A percentile compares a stretch with the other conserved stretches of the same genome.
phyloP scores from a whole-genome alignment of 106 monocot genomes.

The Apostasia ramifera region DNA sequence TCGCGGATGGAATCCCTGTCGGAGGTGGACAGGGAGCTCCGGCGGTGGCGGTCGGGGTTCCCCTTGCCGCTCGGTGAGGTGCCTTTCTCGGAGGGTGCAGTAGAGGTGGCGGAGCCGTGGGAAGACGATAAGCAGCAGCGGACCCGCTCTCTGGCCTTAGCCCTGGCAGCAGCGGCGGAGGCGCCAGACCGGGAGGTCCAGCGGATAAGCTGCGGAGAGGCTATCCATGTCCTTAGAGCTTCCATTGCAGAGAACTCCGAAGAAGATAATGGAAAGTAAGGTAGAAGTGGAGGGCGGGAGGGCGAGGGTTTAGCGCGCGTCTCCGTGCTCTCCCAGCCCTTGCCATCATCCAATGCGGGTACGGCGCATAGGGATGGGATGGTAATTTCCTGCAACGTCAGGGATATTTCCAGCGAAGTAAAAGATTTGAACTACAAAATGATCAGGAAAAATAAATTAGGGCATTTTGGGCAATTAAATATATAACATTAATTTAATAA shows the following conservation, averaged over 20 bases:
- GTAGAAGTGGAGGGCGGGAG: background rate
- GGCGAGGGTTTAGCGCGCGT: background rate
- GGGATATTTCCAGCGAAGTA: no score
- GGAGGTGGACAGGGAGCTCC: slow-evolving; percentile 43
- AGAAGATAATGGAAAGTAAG: background rate
- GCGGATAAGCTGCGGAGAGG: slow-evolving; percentile 24
- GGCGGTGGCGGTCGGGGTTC: slow-evolving; percentile 27
- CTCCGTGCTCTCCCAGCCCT: no score
- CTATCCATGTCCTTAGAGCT: slow-evolving; percentile 26
- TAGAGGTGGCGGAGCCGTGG: slow-evolving; percentile 10
- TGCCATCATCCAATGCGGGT: no score
- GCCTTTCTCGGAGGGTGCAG: background rate
- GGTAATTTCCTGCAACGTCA: no score
- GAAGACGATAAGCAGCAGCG: slow-evolving; percentile 39
- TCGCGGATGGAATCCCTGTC: slow-evolving; percentile 64
- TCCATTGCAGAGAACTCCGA: slow-evolving; percentile 3
- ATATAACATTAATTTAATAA: no score
- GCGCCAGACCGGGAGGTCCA: slow-evolving; percentile 15
- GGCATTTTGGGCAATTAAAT: no score
- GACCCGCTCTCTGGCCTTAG: slow-evolving; percentile 4
- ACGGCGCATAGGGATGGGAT: no score
- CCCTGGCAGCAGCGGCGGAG: slow-evolving; percentile 1
- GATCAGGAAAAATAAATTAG: no score
- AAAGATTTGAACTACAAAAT: no score
- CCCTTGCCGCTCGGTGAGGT: background rate